These are phyloP conservation scores for Colletotrichum gloeosporioides DNA, from an alignment of 2,329 filamentous ascomycete genomes.

Conservation along the genomic window DNA sequence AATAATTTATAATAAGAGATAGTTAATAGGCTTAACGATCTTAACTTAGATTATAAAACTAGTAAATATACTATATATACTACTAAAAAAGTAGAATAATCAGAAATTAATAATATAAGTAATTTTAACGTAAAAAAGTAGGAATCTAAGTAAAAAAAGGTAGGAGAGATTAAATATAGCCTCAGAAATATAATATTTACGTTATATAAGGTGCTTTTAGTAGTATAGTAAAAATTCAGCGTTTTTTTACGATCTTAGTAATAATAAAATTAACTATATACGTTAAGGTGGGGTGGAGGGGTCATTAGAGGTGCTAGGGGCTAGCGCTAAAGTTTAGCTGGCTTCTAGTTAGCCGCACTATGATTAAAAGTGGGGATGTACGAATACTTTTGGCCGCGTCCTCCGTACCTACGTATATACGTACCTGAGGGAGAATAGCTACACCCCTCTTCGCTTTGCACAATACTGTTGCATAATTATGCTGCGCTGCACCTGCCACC, in stretches of 20 bases:
- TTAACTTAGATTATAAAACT: neutral
- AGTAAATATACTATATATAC: accelerated
- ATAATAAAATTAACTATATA: neutral
- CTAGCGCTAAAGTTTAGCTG: neutral
- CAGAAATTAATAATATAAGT: neutral
- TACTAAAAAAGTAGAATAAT: neutral
- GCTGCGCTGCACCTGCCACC: neutral
- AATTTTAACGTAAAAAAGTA: neutral
- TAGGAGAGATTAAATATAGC: neutral
- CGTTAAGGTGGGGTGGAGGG: neutral
- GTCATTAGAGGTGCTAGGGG: neutral
- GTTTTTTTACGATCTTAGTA: neutral
- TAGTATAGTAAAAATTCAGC: neutral
- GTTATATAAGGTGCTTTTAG: neutral
- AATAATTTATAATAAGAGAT: too few species aligned
- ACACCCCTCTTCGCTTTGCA: neutral
- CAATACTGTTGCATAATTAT: neutral
- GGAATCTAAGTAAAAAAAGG: neutral
- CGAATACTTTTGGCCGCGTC: too few species aligned
- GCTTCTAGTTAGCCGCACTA: neutral
- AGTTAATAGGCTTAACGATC: too few species aligned
- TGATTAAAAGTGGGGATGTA: too few species aligned
- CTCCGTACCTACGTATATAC: neutral
- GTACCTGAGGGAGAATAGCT: neutral
- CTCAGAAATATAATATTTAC: neutral